Evolutionary conservation across 345 rosid species (phyloP).

Genomic region (Brassica cretica): DNA sequence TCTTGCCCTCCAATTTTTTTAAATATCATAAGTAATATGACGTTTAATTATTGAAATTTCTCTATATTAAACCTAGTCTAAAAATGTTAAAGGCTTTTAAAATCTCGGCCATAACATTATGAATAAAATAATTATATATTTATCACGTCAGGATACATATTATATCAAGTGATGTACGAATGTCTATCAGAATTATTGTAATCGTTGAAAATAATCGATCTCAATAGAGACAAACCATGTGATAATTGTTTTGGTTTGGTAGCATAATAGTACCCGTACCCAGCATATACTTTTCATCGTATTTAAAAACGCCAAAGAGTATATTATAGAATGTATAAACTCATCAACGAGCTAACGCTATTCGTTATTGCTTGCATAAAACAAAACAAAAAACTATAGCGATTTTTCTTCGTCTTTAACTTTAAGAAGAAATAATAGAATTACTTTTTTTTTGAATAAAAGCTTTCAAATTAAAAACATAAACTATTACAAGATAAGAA

Average conservation of each 20-base stretch:
- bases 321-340: background rate
- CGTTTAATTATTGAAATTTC: too few relatives aligned
- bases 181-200: background rate
- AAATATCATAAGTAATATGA: too few relatives aligned
- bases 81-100: too few relatives aligned
- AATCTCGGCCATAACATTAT: background rate
- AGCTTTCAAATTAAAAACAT: too few relatives aligned
- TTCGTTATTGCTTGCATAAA: slow-evolving; percentile 9
- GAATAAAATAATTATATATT: background rate
- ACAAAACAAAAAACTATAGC: background rate
- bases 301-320: background rate
- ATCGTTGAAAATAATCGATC: background rate
- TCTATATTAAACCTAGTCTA: too few relatives aligned
- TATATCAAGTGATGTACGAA: slow-evolving; percentile 5
- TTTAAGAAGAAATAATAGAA: background rate
- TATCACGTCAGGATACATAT: background rate
- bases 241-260: slow-evolving; percentile 35
- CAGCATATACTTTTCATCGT: slow-evolving; percentile 26
- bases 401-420: background rate
- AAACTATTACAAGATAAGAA: too few relatives aligned
- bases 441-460: too few relatives aligned
- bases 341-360: slow-evolving; percentile 17
- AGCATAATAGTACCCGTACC: slow-evolving; percentile 26
- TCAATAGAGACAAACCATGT: slow-evolving; percentile 37
- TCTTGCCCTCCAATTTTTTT: too few relatives aligned